Evolutionary conservation across 2,329 filamentous ascomycete genomes (phyloP).

Genomic region (Trichoderma aggressivum): DNA sequence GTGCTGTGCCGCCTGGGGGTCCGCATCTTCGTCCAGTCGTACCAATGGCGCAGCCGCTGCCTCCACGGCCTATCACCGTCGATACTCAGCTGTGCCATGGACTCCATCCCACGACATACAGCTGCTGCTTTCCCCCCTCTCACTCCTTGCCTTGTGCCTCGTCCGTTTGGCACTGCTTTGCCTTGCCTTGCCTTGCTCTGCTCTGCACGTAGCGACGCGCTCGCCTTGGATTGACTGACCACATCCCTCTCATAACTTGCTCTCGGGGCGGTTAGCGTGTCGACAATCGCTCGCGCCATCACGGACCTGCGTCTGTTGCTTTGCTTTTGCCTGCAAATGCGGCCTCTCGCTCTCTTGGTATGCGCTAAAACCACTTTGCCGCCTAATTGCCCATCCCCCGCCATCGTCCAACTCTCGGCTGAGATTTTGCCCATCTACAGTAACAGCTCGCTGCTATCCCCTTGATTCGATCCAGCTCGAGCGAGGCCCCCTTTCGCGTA

Average conservation of each 20-base stretch:
- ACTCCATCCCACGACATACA: not conserved
- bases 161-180: not conserved
- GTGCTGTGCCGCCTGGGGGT: not conserved
- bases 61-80: not conserved
- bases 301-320: not conserved
- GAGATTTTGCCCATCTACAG: slow-evolving; percentile 12
- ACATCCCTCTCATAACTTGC: not conserved
- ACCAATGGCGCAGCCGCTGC: not conserved
- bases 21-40: not conserved
- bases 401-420: slow-evolving; percentile 3
- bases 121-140: not conserved
- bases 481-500: not conserved
- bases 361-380: slow-evolving; percentile 12
- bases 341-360: slow-evolving; percentile 2
- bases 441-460: not conserved
- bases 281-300: not conserved
- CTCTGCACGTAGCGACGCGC: not conserved
- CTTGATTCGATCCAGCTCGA: slow-evolving; percentile 6
- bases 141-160: not conserved
- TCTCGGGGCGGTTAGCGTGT: not conserved
- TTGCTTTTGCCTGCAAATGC: not conserved
- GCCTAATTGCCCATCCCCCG: slow-evolving; percentile 15
- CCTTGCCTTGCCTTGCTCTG: not conserved
- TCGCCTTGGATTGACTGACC: not conserved
- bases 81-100: not conserved